Conservation (phyloP, 2,329 filamentous ascomycete genomes). For the Diaporthe destruens region DNA sequence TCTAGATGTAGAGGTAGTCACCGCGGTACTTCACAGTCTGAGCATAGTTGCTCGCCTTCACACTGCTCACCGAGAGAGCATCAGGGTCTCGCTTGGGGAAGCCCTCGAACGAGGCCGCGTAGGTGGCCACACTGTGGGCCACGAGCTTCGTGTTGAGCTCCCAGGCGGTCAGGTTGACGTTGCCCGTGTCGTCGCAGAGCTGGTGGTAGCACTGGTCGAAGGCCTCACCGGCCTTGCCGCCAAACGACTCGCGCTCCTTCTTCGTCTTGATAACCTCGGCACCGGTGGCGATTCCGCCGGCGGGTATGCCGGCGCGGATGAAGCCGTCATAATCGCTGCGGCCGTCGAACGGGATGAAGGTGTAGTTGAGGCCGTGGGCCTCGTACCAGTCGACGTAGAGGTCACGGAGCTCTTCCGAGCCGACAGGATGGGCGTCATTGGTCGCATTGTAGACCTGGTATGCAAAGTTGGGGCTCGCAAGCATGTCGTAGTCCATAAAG, state of each 20-base stretch:
- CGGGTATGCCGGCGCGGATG: slow-evolving; percentile 78
- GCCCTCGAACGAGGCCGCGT: slow-evolving; percentile 41
- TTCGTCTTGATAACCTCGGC: slow-evolving; percentile 82
- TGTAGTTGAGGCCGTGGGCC: slow-evolving; percentile 72
- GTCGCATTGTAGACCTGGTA: slow-evolving; percentile 80
- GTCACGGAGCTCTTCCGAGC: slow-evolving; percentile 76
- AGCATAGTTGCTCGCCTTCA: slow-evolving; percentile 28
- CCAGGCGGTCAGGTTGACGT: slow-evolving; percentile 72
- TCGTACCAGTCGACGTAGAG: slow-evolving; percentile 78
- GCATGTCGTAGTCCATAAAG: slow-evolving; percentile 80
- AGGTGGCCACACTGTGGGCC: slow-evolving; percentile 43
- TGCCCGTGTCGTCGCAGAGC: slow-evolving; percentile 70
- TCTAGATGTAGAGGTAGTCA: slow-evolving; percentile 38
- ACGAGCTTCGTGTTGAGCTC: slow-evolving; percentile 66
- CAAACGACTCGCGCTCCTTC: slow-evolving; percentile 75
- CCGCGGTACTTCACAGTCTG: slow-evolving; percentile 42
- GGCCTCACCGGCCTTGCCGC: slow-evolving; percentile 74
- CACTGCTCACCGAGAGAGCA: slow-evolving; percentile 8
- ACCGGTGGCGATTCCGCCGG: slow-evolving; percentile 81
- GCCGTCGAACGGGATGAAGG: slow-evolving; percentile 81
- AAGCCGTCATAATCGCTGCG: slow-evolving; percentile 86
- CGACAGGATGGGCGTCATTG: slow-evolving; percentile 76
- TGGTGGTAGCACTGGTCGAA: slow-evolving; percentile 73
- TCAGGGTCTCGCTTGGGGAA: slow-evolving; percentile 41
- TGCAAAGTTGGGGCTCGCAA: slow-evolving; percentile 74